phyloP scores from a whole-genome alignment of 2,329 filamentous ascomycete genomes.

The Phialemoniopsis sp. region DNA sequence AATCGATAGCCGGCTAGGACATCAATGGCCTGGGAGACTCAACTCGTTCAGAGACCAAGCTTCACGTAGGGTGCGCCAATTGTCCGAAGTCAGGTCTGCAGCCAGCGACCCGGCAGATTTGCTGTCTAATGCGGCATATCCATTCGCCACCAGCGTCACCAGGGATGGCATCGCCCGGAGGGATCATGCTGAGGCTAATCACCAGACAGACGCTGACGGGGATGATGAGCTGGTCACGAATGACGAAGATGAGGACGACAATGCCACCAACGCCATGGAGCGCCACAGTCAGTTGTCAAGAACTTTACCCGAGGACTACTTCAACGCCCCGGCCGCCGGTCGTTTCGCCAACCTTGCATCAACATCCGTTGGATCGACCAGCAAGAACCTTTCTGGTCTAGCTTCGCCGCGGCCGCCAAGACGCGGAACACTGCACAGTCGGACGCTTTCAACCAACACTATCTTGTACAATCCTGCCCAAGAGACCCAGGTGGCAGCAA shows the following conservation, averaged over 20 bases:
- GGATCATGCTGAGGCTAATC: slow-evolving; percentile 44
- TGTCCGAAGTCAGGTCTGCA: slow-evolving; percentile 55
- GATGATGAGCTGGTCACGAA: slow-evolving; percentile 88
- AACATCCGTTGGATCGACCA: slow-evolving; percentile 21
- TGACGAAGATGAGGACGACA: slow-evolving; percentile 62
- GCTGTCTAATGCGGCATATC: slow-evolving; percentile 37
- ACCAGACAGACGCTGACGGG: slow-evolving; percentile 78
- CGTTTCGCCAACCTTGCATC: slow-evolving; percentile 28
- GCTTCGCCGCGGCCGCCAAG: too few relatives aligned
- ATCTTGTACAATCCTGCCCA: slow-evolving; percentile 72
- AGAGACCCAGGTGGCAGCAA: not conserved
- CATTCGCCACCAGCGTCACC: slow-evolving; percentile 15
- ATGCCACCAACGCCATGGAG: slow-evolving; percentile 35
- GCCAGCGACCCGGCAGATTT: slow-evolving; percentile 63
- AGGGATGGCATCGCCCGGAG: slow-evolving; percentile 24
- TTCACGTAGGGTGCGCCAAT: slow-evolving; percentile 39
- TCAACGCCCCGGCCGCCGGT: slow-evolving; percentile 43
- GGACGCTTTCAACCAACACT: slow-evolving; percentile 77
- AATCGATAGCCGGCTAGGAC: slow-evolving; percentile 36
- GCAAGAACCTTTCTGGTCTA: slow-evolving; percentile 15
- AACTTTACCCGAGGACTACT: slow-evolving; percentile 41
- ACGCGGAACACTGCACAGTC: slow-evolving; percentile 46
- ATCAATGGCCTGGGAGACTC: slow-evolving; percentile 47
- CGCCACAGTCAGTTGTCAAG: slow-evolving; percentile 20
- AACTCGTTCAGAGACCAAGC: slow-evolving; percentile 33